Conservation (phyloP, 2,329 filamentous ascomycete species). For the Aspergillus ochraceoroseus region DNA sequence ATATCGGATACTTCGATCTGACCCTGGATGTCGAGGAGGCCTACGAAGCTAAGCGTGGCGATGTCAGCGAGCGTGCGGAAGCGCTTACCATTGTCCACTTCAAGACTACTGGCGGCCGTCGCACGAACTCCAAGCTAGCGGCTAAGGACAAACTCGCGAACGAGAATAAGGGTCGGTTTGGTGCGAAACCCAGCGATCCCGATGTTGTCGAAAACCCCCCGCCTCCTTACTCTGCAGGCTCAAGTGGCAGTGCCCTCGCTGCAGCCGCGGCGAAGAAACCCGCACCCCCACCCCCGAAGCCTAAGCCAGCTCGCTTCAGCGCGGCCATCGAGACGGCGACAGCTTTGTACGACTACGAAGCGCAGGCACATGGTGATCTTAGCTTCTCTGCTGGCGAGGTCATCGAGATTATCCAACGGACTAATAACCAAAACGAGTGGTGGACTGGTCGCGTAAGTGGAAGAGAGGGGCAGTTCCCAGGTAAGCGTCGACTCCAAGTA, state of each 20-base stretch:
- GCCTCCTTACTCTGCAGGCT: conserved; percentile 60
- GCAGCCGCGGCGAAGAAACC: conserved; percentile 63
- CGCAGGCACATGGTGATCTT: conserved; percentile 88
- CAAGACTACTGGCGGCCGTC: conserved; percentile 70
- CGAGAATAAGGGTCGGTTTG: conserved; percentile 35
- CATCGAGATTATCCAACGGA: conserved; percentile 80
- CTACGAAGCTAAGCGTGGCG: conserved; percentile 81
- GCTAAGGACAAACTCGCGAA: conserved; percentile 36
- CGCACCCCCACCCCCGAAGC: conserved; percentile 65
- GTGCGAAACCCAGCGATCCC: conserved; percentile 33
- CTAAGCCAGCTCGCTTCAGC: conserved; percentile 72
- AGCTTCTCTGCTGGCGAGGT: conserved; percentile 83
- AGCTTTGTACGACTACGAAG: conserved; percentile 92
- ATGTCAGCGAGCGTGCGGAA: conserved; percentile 83
- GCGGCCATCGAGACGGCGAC: conserved; percentile 74
- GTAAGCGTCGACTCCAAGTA: conserved; percentile 49
- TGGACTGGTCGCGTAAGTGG: conserved; percentile 80
- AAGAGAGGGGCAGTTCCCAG: conserved; percentile 87
- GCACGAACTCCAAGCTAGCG: conserved; percentile 31
- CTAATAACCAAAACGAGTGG: conserved; percentile 94
- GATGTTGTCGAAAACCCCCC: conserved; percentile 58
- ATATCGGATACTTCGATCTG: conserved; percentile 96
- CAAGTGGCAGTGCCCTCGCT: conserved; percentile 44
- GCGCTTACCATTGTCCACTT: conserved; percentile 80
- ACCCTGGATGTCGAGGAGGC: conserved; percentile 86